Evolutionary conservation across 2,329 filamentous ascomycete species (phyloP).

Genomic region (Neoarthrinium moseri): DNA sequence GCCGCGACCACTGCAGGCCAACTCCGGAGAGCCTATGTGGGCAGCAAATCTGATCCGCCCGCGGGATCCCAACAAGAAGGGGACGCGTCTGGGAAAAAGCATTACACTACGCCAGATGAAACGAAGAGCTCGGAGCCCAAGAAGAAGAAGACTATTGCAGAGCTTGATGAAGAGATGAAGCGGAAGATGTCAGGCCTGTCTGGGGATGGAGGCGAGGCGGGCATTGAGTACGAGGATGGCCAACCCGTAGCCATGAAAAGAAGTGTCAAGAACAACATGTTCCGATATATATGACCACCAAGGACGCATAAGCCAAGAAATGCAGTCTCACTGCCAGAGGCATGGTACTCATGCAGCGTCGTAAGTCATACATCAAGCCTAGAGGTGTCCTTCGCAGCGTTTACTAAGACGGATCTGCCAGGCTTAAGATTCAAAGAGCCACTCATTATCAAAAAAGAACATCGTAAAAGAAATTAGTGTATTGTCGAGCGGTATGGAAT

Average conservation of each 20-base stretch:
- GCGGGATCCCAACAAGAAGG: background rate
- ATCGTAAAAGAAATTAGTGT: no score
- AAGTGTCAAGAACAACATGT: constrained; percentile 75
- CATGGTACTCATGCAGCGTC: no score
- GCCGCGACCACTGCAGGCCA: background rate
- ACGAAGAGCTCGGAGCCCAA: background rate
- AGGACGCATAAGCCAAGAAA: no score
- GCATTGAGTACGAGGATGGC: constrained; percentile 74
- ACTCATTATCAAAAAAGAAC: no score
- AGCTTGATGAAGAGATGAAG: constrained; percentile 66
- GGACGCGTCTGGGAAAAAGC: background rate
- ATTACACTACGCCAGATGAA: background rate
- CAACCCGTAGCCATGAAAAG: constrained; percentile 71
- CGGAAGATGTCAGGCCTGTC: constrained; percentile 64
- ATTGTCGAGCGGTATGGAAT: no score
- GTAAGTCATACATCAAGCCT: no score
- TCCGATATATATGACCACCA: constrained; percentile 65
- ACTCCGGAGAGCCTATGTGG: background rate
- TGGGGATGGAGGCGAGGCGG: constrained; percentile 69
- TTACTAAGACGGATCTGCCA: no score
- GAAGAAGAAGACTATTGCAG: constrained; percentile 53
- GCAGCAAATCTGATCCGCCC: background rate
- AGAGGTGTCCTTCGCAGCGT: no score
- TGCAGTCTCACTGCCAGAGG: no score
- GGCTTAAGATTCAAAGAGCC: no score